Percentiles rank a stretch among this genome's conserved stretches.
Evolutionary conservation across 73 alveolate genomes (phyloP).

Genomic region (Effrenium voratum): DNA sequence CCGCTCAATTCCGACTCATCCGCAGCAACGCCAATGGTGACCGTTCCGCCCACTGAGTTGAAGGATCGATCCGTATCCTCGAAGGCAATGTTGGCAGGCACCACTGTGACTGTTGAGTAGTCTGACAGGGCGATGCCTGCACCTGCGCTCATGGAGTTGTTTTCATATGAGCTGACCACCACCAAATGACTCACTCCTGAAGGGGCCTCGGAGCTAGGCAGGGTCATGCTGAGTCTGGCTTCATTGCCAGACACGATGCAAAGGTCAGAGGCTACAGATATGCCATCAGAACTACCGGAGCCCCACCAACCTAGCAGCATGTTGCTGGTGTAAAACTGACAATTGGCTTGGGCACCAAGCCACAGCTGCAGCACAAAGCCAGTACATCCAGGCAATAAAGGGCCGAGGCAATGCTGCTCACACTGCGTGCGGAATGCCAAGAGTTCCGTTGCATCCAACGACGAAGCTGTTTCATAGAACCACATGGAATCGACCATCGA

Average conservation of each 20-base stretch:
- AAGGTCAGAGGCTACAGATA: not conserved
- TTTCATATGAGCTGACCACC: conserved; percentile 73
- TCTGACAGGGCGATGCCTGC: conserved; percentile 28
- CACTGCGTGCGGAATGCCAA: not conserved
- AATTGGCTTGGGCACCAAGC: not conserved
- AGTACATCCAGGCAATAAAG: not conserved
- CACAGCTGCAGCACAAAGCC: not conserved
- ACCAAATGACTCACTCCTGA: conserved; percentile 70
- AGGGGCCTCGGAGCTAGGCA: conserved; percentile 18
- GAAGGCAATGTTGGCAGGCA: conserved; percentile 29
- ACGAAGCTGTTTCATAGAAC: no score
- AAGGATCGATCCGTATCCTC: not conserved
- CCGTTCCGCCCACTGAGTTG: not conserved
- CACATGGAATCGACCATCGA: not conserved
- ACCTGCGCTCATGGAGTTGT: conserved; percentile 36
- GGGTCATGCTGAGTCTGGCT: not conserved
- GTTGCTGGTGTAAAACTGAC: not conserved
- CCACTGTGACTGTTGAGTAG: conserved; percentile 30
- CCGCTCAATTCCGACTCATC: conserved; percentile 50
- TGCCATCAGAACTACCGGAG: not conserved
- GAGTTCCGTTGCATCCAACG: no score
- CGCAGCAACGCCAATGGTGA: conserved; percentile 34
- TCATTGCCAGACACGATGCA: no score
- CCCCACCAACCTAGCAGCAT: not conserved
- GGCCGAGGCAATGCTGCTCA: not conserved